Base-by-base conservation (phyloP, 345 rosid species). In the Excoecaria cochinchinensis region DNA sequence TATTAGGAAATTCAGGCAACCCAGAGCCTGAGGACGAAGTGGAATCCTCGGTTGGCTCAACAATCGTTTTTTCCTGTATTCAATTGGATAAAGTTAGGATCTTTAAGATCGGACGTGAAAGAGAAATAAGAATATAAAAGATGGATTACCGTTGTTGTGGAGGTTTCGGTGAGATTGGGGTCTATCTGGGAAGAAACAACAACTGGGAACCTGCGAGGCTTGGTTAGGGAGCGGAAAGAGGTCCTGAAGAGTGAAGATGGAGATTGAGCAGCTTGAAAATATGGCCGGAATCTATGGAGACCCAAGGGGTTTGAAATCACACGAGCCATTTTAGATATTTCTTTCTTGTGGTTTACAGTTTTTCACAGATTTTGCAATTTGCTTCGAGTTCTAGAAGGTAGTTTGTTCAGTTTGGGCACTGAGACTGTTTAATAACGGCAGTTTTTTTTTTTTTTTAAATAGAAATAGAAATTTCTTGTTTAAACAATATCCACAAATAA, bases 1-100 rank as follows among this genome's bases (percentile, higher is more conserved):
- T 89, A 76, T 81, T 89, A 1, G 99, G 99, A 63, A 89, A 74
- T 79, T 88, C 87, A 59, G 91, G 88, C 44, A 83, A 82, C 25
- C 81, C 89, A 61, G 78, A 56, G 75, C 81, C 86, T 1, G 67
- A 44, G 16, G 88, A 70, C 6, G 87, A 72, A 36, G 67, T 72
- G 40, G 84, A 31, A 39, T 56, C 64, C 56, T 56, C 76, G 17
- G 5, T 39, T 8, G 76, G 56, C 77, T 88, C 90, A 21, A 68
- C 76, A 22, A 59, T 77, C 79, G 70, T 64, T 73, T 88, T 82
- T 44, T 87, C 93, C 97, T 90, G 83, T 82, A 82, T 13, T 65
- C 7, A 61, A 55, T 13, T 12, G 19, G 55, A 74, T 15, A 51
- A 68, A 22, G 19, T 16, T 44, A 38, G 52, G 13, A 21, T 8